Base-by-base conservation (phyloP, 73 alveolate genomes). In the Strombidium stylifer region DNA sequence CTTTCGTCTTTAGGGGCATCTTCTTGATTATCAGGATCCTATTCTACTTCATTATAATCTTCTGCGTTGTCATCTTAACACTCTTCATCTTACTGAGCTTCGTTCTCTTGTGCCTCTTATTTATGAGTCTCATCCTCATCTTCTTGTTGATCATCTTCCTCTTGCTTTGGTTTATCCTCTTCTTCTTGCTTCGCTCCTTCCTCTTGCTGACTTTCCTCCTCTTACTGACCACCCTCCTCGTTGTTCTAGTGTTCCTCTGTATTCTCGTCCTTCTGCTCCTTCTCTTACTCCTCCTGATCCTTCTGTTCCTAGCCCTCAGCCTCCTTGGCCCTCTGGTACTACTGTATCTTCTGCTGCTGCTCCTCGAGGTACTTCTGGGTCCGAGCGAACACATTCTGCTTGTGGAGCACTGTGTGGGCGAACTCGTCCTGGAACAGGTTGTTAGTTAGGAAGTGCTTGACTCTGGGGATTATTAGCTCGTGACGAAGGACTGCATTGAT, bases 361-460 rank as follows among this genome's bases (percentile, higher is more conserved):
- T 35, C 15, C 23, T 57, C 72, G 18, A 41, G 39, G 3, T 15
- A 15, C 57, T 35, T 57, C 14, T 57, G 57, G 86, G 94, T 10
- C 98, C 98, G 3, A 91, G 62, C 2, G 96, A 85, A 95, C 98
- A 91, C 1, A 91, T 73, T 54, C 89, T 97, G 27, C 92, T 67
- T 59, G 85, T 90, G 97, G 25, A 90, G 61, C 30, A 90, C 44
- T 10, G 97, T 90, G 64, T 90, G 97, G 2, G 92, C 85, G 69
- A 90, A 90, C 52, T 93, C 99, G 19, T 41, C 53, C 44, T 83
- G 51, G 76, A 70, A 81, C 8, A 65, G 48, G 14, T 86, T 85
- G 45, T 86, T 87, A 49, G 74, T 59, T 26, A 93, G 73, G 75
- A 86, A 93, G 20, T 76, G 69, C 69, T 82, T 82, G 1, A 84